Evolutionary conservation across 441 rosid genomes (phyloP).

Genomic region (Arabidopsis lyrata): DNA sequence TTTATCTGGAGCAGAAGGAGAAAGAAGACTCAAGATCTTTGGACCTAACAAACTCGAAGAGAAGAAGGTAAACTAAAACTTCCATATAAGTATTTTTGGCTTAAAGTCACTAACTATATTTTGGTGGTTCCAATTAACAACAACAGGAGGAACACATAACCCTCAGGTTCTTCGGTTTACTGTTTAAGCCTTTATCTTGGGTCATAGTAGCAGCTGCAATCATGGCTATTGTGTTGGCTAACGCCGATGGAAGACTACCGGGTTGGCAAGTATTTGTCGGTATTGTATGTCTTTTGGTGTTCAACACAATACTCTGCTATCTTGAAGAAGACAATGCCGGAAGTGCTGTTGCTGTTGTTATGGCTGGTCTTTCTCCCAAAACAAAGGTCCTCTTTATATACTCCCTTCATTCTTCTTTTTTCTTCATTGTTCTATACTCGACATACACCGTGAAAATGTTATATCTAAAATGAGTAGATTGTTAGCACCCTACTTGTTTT

Average conservation of each 20-base stretch:
- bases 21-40: constrained; percentile 52
- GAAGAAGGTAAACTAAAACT: constrained; percentile 47
- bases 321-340: constrained; percentile 90
- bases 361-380: constrained; percentile 91
- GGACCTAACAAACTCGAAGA: constrained; percentile 65
- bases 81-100: background rate
- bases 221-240: constrained; percentile 87
- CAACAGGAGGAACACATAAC: constrained; percentile 71
- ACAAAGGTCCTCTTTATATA: constrained; percentile 66
- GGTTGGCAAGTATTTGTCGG: constrained; percentile 91
- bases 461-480: no score
- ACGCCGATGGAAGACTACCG: constrained; percentile 73
- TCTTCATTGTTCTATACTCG: background rate
- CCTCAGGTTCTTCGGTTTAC: constrained; percentile 85
- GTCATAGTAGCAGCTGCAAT: constrained; percentile 89
- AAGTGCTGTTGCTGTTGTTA: constrained; percentile 87
- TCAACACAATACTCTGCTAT: constrained; percentile 81
- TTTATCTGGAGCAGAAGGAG: constrained; percentile 50
- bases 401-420: background rate
- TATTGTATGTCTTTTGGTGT: constrained; percentile 69
- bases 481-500: no score
- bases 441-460: no score
- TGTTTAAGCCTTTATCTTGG: constrained; percentile 95
- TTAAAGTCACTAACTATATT: background rate
- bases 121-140: background rate